Evolutionary conservation across 2,329 filamentous ascomycete genomes (phyloP).

Genomic region (Trichoderma afroharzianum): DNA sequence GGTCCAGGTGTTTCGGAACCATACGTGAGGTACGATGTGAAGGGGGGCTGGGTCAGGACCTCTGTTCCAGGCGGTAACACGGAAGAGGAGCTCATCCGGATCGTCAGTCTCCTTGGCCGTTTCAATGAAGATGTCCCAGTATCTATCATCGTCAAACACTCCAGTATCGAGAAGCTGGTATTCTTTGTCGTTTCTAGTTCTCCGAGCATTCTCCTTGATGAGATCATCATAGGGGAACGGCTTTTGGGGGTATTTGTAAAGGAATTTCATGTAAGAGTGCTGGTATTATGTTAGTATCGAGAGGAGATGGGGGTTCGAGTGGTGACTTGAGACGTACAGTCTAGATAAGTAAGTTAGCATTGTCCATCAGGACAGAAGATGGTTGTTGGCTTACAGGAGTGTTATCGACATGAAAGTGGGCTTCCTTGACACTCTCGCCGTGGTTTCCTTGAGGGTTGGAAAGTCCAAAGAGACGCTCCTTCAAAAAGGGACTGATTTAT

Average conservation of each 20-base stretch:
- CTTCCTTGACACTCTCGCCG: constrained; percentile 94
- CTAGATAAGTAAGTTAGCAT: constrained; percentile 28
- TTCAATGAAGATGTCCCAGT: constrained; percentile 98
- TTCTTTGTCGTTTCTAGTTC: constrained; percentile 73
- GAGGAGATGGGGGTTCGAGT: background rate
- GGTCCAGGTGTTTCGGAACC: constrained; percentile 96
- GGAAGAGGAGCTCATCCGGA: constrained; percentile 86
- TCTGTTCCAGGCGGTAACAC: constrained; percentile 93
- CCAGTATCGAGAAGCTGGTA: constrained; percentile 92
- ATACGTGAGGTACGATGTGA: constrained; percentile 91
- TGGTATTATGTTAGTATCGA: constrained; percentile 35
- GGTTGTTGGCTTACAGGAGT: constrained; percentile 57
- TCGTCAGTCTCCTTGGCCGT: constrained; percentile 92
- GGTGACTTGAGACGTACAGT: constrained; percentile 38
- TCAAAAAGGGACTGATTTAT: constrained; percentile 71
- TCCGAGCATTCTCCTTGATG: constrained; percentile 74
- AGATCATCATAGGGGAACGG: constrained; percentile 91
- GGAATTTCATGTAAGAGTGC: constrained; percentile 98
- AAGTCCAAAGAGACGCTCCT: constrained; percentile 90
- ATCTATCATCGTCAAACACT: constrained; percentile 80
- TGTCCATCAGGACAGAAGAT: background rate
- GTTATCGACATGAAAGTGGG: constrained; percentile 94
- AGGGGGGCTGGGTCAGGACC: constrained; percentile 85
- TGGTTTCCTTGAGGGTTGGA: constrained; percentile 97
- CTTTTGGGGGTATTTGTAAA: constrained; percentile 94